Percentiles rank a stretch among this genome's conserved stretches.
These are phyloP conservation scores for Cenchrus purpureus DNA, from an alignment of 176 grass and related monocot species.

Conservation along the genomic window DNA sequence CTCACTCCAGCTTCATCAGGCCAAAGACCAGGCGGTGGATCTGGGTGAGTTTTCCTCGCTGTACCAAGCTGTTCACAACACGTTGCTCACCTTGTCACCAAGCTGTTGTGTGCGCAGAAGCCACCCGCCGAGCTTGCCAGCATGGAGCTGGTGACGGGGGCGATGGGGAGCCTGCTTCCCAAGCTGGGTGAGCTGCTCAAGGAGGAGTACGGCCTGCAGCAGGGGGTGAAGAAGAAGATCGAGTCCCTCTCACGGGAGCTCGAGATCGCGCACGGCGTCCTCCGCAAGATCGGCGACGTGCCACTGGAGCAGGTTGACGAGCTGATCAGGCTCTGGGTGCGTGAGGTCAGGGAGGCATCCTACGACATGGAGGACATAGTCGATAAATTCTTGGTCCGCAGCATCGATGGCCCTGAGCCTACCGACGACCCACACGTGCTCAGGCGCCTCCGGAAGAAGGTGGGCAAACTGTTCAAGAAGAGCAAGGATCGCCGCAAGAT, in stretches of 20 bases:
- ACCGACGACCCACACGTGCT: background rate
- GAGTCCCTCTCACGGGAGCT: background rate
- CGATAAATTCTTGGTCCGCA: background rate
- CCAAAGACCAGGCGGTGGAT: too few relatives aligned
- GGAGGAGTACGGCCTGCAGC: background rate
- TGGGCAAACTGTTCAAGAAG: background rate
- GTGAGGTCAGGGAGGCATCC: background rate
- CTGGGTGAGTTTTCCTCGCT: too few relatives aligned
- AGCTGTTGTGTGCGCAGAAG: too few relatives aligned
- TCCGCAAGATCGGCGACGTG: background rate
- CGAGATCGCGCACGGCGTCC: background rate
- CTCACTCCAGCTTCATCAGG: too few relatives aligned
- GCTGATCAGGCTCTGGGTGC: background rate
- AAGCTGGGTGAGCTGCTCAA: background rate
- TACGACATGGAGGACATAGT: conserved; percentile 13
- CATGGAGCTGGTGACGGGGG: background rate
- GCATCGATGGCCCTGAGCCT: background rate
- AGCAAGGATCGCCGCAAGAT: background rate
- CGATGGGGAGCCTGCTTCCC: background rate
- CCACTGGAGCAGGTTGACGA: background rate
- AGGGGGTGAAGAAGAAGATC: background rate
- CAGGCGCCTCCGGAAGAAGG: background rate
- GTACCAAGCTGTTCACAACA: too few relatives aligned
- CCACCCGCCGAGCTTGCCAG: background rate
- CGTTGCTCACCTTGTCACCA: too few relatives aligned